These are phyloP conservation scores for Arachnomyces sp. DNA, from an alignment of 2,329 filamentous ascomycete genomes.

Conservation along the genomic window DNA sequence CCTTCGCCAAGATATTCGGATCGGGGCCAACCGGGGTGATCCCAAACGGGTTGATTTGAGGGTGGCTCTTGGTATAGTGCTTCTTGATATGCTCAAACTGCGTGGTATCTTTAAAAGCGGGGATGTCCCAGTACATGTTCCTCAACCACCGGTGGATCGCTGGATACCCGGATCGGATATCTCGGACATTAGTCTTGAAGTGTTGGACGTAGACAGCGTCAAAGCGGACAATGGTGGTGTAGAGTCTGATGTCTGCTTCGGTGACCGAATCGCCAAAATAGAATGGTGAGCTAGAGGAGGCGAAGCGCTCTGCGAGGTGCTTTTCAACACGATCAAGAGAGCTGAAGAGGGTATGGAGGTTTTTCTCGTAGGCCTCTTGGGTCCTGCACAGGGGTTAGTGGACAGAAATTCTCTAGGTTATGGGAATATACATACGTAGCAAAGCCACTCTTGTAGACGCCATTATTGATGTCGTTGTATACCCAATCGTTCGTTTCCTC, in stretches of 20 bases:
- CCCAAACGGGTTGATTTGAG: conserved; percentile 54
- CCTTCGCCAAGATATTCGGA: conserved; percentile 69
- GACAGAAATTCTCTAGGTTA: background rate
- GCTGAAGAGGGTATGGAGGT: conserved; percentile 63
- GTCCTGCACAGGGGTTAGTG: conserved; percentile 32
- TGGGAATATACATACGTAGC: conserved; percentile 45
- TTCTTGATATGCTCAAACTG: conserved; percentile 94
- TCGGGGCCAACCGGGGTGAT: conserved; percentile 82
- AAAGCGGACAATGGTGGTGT: conserved; percentile 63
- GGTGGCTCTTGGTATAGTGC: conserved; percentile 59
- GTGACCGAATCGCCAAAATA: conserved; percentile 69
- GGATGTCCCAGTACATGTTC: conserved; percentile 72
- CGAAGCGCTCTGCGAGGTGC: conserved; percentile 66
- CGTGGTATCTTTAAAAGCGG: conserved; percentile 73
- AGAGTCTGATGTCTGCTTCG: conserved; percentile 73
- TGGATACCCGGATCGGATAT: conserved; percentile 79
- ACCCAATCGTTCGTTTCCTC: conserved; percentile 74
- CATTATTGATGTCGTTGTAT: conserved; percentile 54
- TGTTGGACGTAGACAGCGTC: conserved; percentile 76
- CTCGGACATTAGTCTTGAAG: conserved; percentile 72
- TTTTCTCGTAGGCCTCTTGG: conserved; percentile 71
- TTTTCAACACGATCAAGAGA: conserved; percentile 68
- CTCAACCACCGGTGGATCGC: conserved; percentile 72
- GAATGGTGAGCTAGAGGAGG: conserved; percentile 38
- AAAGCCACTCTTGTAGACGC: conserved; percentile 59